Evolutionary conservation across 2,329 filamentous ascomycete species (phyloP).

Genomic region (Aspergillus novoparasiticus): DNA sequence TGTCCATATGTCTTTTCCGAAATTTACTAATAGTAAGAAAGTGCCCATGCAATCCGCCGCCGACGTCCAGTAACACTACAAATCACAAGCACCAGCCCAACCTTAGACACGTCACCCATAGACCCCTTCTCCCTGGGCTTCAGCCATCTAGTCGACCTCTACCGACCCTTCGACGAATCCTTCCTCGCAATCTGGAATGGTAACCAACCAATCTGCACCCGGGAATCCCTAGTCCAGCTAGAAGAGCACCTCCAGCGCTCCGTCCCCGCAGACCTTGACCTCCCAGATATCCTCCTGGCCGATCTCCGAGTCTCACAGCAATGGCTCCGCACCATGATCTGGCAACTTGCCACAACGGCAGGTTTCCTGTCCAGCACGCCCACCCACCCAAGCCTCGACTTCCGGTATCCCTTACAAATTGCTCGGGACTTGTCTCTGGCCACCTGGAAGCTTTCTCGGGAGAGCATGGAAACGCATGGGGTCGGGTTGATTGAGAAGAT

Average conservation of each 20-base stretch:
- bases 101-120: conserved; percentile 54
- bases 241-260: conserved; percentile 56
- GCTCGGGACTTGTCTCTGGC: conserved; percentile 65
- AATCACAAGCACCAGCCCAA: conserved; percentile 56
- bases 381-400: conserved; percentile 61
- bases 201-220: conserved; percentile 45
- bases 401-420: conserved; percentile 65
- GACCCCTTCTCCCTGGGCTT: conserved; percentile 61
- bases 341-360: conserved; percentile 70
- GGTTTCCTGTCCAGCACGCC: conserved; percentile 66
- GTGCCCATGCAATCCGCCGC: conserved; percentile 64
- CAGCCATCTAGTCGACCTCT: conserved; percentile 62
- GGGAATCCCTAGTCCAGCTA: conserved; percentile 49
- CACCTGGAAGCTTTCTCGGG: conserved; percentile 70
- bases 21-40: conserved; percentile 27
- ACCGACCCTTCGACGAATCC: conserved; percentile 64
- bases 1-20: too few relatives aligned
- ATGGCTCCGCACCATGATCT: conserved; percentile 71
- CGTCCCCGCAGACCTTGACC: conserved; percentile 56
- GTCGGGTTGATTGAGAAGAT: conserved; percentile 79
- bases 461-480: conserved; percentile 74
- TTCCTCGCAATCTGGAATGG: conserved; percentile 69
- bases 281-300: conserved; percentile 66
- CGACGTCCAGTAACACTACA: conserved; percentile 65
- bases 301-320: conserved; percentile 69